Evolutionary conservation across 345 rosid species (phyloP), one percentile per base, ranked within the genome.

Genomic region (Linum trigynum): DNA sequence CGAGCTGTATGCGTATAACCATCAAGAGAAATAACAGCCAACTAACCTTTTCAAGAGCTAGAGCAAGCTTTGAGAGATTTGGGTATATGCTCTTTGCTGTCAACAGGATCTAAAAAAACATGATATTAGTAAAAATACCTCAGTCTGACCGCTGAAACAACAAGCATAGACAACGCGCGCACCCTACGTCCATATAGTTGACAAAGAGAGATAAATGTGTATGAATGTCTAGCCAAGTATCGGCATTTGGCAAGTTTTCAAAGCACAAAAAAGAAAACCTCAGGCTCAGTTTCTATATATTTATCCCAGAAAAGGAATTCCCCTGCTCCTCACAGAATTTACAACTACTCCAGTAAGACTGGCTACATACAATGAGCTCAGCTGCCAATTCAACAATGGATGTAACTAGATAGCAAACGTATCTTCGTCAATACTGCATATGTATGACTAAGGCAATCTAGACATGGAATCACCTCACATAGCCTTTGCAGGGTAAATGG

Each of bases 401-500:
- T 48, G 53, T 48, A 48, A 10, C 53, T 48, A 48, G 14, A 7
- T 48, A 48, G 53, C 14, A 48, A 48, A 4, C 12, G 8, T 9
- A 48, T 10, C 53, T 48, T 48, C 53, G 8, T 6, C 14, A 10
- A 48, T 9, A 12, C 9, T 9, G 14, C 14, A 48, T 48, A 23
- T 23, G 32, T 23, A 23, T 23, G 32, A 23, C 32, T 48, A 48
- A 48, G 53, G 53, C 53, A 48, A 48, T 0, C 53, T 15, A 55
- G 3, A 66, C 38, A 38, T 39, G 39, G 23, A 74, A 74, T 72
- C 65, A 90, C 98, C 95, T 92, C 97, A 45, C 97, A 86, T 38
- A 92, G 83, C 76, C 98, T 90, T 72, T 92, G 97, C 69, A 92
- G 77, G 40, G 98, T 92, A 81, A 92, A 92, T 53, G 98, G 98